Conservation (phyloP, 2,329 filamentous ascomycete species). For the Bipolaris oryzae region DNA sequence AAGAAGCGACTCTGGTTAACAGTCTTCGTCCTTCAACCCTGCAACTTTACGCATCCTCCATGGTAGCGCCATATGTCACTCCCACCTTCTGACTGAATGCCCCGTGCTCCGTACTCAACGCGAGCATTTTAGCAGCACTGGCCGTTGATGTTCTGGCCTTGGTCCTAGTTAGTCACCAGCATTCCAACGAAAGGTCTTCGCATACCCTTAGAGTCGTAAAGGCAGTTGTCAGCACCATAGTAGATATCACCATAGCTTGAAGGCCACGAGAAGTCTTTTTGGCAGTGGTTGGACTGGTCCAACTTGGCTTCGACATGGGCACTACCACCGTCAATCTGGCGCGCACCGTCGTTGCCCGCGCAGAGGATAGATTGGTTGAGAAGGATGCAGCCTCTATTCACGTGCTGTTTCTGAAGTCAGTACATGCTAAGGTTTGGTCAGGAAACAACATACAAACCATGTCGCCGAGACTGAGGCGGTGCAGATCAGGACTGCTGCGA, state of each 20-base stretch:
- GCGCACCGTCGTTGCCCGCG: not conserved
- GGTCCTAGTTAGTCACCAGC: not conserved
- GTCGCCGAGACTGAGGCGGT: not conserved
- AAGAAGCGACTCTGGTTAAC: not conserved
- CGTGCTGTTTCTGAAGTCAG: not conserved
- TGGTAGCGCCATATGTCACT: not conserved
- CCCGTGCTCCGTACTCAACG: not conserved
- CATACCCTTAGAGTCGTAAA: not conserved
- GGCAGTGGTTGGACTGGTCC: not conserved
- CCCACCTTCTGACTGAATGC: not conserved
- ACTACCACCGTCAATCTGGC: not conserved
- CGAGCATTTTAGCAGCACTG: not conserved
- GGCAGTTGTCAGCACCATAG: not conserved
- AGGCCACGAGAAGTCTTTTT: not conserved
- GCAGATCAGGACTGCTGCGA: not conserved
- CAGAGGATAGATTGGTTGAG: not conserved
- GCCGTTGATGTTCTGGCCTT: not conserved
- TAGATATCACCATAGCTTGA: not conserved
- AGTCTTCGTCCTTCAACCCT: not conserved
- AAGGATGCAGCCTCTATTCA: not conserved
- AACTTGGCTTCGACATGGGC: not conserved
- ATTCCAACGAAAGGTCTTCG: not conserved
- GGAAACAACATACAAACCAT: not conserved
- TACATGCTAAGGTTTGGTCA: not conserved
- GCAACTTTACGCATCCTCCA: not conserved